Percentiles rank a stretch among this genome's conserved stretches.
phyloP scores from a whole-genome alignment of 2,329 filamentous ascomycete genomes.

The Aotearoamyces nothofagi region DNA sequence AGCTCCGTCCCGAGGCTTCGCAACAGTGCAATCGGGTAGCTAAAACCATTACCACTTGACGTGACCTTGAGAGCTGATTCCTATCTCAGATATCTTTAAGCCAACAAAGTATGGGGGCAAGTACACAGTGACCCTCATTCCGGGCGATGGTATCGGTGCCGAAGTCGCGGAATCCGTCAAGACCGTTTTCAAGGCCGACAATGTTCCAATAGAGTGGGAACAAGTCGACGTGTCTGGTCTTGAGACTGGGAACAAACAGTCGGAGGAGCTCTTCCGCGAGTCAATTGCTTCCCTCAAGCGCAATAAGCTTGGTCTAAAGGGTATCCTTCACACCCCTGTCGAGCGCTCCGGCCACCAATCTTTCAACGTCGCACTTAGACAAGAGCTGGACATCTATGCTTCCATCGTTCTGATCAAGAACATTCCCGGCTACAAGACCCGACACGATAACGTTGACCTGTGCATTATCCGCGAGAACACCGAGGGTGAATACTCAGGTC shows the following conservation, averaged over 20 bases:
- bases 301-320: conserved; percentile 98
- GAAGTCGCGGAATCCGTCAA: conserved; percentile 97
- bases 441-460: conserved; percentile 92
- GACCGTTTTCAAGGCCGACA: conserved; percentile 99
- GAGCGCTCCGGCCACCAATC: conserved; percentile 94
- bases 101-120: conserved; percentile 83
- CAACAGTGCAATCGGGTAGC: conserved; percentile 76
- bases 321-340: conserved; percentile 95
- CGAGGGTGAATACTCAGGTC: conserved; percentile 97
- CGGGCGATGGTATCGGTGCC: conserved; percentile 95
- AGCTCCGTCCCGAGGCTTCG: conserved; percentile 31
- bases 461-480: conserved; percentile 99
- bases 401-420: conserved; percentile 98
- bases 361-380: conserved; percentile 98
- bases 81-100: conserved; percentile 99
- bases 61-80: too few species aligned
- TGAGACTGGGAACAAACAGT: conserved; percentile 67
- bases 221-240: conserved; percentile 92
- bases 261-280: conserved; percentile 90
- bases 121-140: conserved; percentile 97
- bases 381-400: conserved; percentile 99
- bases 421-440: conserved; percentile 95
- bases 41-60: too few species aligned
- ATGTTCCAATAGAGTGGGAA: conserved; percentile 97
- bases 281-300: conserved; percentile 89